Evolutionary conservation across 2,329 filamentous ascomycete genomes (phyloP).

Genomic region (Aureobasidium sp.): DNA sequence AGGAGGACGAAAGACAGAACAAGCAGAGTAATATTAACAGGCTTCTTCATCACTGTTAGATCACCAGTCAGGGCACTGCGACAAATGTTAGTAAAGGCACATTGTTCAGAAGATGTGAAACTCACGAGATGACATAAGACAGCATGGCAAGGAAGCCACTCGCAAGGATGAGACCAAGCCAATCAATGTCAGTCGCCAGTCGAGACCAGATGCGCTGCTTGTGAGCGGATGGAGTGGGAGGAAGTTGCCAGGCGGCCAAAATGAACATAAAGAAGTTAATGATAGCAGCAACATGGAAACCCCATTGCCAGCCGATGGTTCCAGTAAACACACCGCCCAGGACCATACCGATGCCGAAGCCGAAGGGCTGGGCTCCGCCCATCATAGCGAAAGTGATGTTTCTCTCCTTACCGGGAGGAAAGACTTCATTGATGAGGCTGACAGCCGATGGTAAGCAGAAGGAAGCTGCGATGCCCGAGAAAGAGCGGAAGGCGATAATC

Average conservation of each 20-base stretch:
- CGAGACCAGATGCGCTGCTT: conserved; percentile 17
- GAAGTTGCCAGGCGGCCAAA: conserved; percentile 14
- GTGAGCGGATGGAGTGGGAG: neutral
- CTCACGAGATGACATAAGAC: conserved; percentile 42
- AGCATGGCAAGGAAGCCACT: conserved; percentile 41
- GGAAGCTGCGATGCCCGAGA: conserved; percentile 14
- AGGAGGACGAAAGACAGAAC: conserved; percentile 35
- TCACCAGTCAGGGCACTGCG: conserved; percentile 17
- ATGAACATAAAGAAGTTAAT: conserved; percentile 34
- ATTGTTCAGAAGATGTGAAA: conserved; percentile 16
- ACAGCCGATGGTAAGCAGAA: conserved; percentile 38
- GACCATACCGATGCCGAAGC: conserved; percentile 43
- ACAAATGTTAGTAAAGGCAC: neutral
- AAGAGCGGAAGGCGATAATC: conserved; percentile 14
- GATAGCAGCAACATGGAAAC: conserved; percentile 41
- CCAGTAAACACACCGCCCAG: conserved; percentile 43
- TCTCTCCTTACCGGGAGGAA: conserved; percentile 39
- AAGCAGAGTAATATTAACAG: conserved; percentile 31
- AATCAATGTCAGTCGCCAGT: conserved; percentile 43
- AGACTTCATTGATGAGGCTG: conserved; percentile 36
- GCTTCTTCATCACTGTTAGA: conserved; percentile 17
- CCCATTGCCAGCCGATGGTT: conserved; percentile 43
- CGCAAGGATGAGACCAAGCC: conserved; percentile 42
- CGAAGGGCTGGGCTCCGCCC: conserved; percentile 43
- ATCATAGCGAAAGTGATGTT: conserved; percentile 46